Conservation (phyloP, 2,329 filamentous ascomycete species). For the Cladosporium sp. region DNA sequence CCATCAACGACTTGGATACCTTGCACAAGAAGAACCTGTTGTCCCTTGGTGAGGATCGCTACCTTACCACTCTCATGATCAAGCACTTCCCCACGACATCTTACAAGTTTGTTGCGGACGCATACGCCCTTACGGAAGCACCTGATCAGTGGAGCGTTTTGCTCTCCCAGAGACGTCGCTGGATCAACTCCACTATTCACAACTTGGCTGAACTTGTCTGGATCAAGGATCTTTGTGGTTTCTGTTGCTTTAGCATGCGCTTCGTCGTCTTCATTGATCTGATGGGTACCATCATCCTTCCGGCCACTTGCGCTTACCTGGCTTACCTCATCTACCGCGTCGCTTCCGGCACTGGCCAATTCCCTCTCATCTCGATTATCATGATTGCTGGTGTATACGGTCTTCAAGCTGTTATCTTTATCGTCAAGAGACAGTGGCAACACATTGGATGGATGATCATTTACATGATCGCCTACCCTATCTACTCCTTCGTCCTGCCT, state of each 20-base stretch:
- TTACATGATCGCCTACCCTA: slow-evolving; percentile 91
- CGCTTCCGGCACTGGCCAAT: slow-evolving; percentile 66
- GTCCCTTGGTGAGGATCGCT: slow-evolving; percentile 94
- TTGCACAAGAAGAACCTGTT: slow-evolving; percentile 93
- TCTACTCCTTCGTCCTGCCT: slow-evolving; percentile 87
- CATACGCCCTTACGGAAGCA: slow-evolving; percentile 88
- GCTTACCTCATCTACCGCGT: slow-evolving; percentile 83
- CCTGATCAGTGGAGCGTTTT: slow-evolving; percentile 93
- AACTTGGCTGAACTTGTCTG: slow-evolving; percentile 89
- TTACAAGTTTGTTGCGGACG: slow-evolving; percentile 93
- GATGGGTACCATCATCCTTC: slow-evolving; percentile 86
- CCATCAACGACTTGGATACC: slow-evolving; percentile 85
- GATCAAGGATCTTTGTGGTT: slow-evolving; percentile 92
- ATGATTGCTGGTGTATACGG: slow-evolving; percentile 92
- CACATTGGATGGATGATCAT: slow-evolving; percentile 99
- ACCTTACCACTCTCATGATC: slow-evolving; percentile 94
- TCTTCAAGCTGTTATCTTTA: slow-evolving; percentile 93
- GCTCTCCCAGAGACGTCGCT: slow-evolving; percentile 95
- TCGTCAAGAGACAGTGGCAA: slow-evolving; percentile 96
- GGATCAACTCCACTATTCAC: slow-evolving; percentile 99
- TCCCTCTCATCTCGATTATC: slow-evolving; percentile 83
- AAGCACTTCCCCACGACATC: slow-evolving; percentile 95
- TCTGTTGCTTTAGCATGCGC: slow-evolving; percentile 98
- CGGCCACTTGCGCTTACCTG: slow-evolving; percentile 83
- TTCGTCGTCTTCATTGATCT: slow-evolving; percentile 96